Conservation (phyloP, 345 rosid species). For the Rubroshorea leprosula region DNA sequence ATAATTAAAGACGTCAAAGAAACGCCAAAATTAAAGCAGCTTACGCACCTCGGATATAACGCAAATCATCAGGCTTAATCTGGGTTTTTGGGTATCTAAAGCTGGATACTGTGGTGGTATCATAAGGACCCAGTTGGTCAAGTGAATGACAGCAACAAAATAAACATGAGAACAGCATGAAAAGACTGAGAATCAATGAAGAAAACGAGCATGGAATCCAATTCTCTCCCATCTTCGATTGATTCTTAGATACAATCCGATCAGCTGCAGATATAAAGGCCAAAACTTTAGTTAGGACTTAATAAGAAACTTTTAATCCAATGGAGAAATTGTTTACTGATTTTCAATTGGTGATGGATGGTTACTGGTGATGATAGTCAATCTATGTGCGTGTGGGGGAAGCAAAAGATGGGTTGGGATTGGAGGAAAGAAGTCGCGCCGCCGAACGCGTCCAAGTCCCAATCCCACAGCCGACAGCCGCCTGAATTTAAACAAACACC, state of each 20-base stretch:
- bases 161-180: constrained; percentile 21
- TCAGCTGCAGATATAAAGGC: too few species aligned
- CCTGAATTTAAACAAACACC: not conserved
- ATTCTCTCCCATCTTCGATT: constrained; percentile 25
- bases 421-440: not conserved
- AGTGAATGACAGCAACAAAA: constrained; percentile 18
- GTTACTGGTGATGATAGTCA: too few species aligned
- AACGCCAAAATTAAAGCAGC: not conserved
- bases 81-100: constrained; percentile 58
- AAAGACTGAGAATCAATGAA: constrained; percentile 22
- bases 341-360: too few species aligned
- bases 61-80: constrained; percentile 55
- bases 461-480: not conserved
- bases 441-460: not conserved
- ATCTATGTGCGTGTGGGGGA: too few species aligned
- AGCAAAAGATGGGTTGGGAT: too few species aligned
- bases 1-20: not conserved
- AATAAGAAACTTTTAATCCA: too few species aligned
- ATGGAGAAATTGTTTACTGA: too few species aligned
- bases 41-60: constrained; percentile 64
- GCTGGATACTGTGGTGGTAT: constrained; percentile 52
- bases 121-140: constrained; percentile 22
- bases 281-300: too few species aligned
- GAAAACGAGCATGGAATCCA: too few species aligned
- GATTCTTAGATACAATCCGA: too few species aligned